These are phyloP conservation scores for Pyrenopolyporus hunteri DNA, from an alignment of 495 filamentous ascomycete species.

Conservation along the genomic window DNA sequence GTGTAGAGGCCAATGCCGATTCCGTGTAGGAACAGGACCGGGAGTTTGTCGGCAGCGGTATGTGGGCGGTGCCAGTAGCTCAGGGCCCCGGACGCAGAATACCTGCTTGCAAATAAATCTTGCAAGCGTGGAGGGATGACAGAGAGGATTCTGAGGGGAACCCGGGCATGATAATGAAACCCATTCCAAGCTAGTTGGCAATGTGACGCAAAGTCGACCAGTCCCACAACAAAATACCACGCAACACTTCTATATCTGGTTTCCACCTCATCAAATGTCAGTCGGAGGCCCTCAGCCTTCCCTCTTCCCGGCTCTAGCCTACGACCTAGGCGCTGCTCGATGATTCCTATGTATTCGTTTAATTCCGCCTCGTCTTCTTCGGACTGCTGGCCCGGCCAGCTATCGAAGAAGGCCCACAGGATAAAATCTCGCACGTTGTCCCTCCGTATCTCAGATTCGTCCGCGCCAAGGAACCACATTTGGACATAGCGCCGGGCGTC, in stretches of 20 bases:
- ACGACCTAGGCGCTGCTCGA: slow-evolving; percentile 57
- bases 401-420: slow-evolving; percentile 67
- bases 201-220: slow-evolving; percentile 48
- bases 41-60: slow-evolving; percentile 57
- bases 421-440: slow-evolving; percentile 72
- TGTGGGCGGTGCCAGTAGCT: slow-evolving; percentile 72
- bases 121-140: slow-evolving; percentile 64
- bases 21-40: slow-evolving; percentile 72
- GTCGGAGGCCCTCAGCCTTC: slow-evolving; percentile 58
- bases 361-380: slow-evolving; percentile 57
- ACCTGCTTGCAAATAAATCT: slow-evolving; percentile 46
- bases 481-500: slow-evolving; percentile 62
- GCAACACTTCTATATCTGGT: slow-evolving; percentile 65
- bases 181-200: slow-evolving; percentile 52
- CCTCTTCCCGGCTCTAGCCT: slow-evolving; percentile 58
- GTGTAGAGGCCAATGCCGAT: slow-evolving; percentile 71
- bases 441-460: slow-evolving; percentile 60
- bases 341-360: slow-evolving; percentile 57
- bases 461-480: slow-evolving; percentile 69
- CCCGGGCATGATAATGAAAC: slow-evolving; percentile 52
- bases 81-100: slow-evolving; percentile 54
- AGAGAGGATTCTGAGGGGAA: slow-evolving; percentile 48
- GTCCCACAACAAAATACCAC: slow-evolving; percentile 62
- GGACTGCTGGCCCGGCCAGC: slow-evolving; percentile 40
- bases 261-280: slow-evolving; percentile 68